A percentile compares a stretch with the other conserved stretches of the same genome.
Conservation (phyloP, 768 basidiomycete species). For the Cantharellus anzutake region DNA sequence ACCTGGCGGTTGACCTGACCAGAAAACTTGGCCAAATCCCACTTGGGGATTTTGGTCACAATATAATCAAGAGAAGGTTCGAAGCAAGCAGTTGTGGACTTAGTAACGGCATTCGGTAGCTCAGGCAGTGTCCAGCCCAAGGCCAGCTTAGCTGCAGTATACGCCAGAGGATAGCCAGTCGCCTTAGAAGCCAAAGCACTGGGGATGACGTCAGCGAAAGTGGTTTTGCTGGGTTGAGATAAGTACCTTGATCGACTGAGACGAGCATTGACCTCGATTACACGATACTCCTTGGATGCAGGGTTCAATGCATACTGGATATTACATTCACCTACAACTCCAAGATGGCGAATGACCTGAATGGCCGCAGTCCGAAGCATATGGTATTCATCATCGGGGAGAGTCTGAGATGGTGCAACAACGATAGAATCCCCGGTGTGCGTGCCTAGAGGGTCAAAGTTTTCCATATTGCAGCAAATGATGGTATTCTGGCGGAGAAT, state of each 20-base stretch:
- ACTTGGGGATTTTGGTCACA: slow-evolving; percentile 98
- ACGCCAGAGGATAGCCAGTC: slow-evolving; percentile 95
- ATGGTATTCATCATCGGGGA: slow-evolving; percentile 96
- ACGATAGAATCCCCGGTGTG: slow-evolving; percentile 99
- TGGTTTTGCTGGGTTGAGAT: slow-evolving; percentile 6
- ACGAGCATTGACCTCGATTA: slow-evolving; percentile 92
- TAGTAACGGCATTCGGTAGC: slow-evolving; percentile 96
- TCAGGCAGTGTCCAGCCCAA: slow-evolving; percentile 95
- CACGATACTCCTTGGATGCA: slow-evolving; percentile 80
- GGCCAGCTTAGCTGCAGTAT: slow-evolving; percentile 97
- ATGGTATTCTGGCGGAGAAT: slow-evolving; percentile 64
- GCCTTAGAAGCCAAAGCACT: slow-evolving; percentile 97
- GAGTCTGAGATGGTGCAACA: slow-evolving; percentile 92
- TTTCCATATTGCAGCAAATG: slow-evolving; percentile 99
- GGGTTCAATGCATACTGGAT: slow-evolving; percentile 98
- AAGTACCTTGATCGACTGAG: slow-evolving; percentile 62
- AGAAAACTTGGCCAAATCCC: slow-evolving; percentile 97
- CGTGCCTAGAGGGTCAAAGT: slow-evolving; percentile 96
- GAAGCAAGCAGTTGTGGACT: slow-evolving; percentile 98
- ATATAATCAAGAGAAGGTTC: slow-evolving; percentile 98
- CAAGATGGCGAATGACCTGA: slow-evolving; percentile 82
- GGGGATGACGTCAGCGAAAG: background rate
- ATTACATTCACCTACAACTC: slow-evolving; percentile 88
- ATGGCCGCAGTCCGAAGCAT: slow-evolving; percentile 96
- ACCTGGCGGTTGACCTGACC: slow-evolving; percentile 83